phyloP scores from a whole-genome alignment of 495 filamentous ascomycete genomes.

The Penicillium cataractarum region DNA sequence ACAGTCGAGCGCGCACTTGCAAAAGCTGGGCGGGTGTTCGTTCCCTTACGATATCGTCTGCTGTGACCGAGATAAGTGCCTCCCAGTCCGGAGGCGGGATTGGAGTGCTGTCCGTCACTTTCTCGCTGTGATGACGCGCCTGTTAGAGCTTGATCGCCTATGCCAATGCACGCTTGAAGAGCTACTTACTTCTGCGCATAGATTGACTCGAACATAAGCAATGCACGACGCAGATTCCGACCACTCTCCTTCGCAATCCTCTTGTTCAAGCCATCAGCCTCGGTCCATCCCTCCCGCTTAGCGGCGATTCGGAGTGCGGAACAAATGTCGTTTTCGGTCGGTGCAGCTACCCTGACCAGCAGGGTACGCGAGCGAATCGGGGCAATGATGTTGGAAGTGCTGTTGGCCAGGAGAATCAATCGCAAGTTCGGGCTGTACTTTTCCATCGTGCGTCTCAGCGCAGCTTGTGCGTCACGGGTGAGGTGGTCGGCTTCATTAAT shows the following conservation, averaged over 20 bases:
- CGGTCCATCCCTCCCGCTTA: slow-evolving; percentile 74
- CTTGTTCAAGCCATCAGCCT: slow-evolving; percentile 69
- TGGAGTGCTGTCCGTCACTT: slow-evolving; percentile 80
- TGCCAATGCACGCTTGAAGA: neutral
- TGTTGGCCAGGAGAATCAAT: slow-evolving; percentile 89
- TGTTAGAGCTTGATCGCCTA: slow-evolving; percentile 18
- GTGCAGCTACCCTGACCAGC: slow-evolving; percentile 89
- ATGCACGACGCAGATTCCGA: slow-evolving; percentile 82
- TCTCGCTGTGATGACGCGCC: slow-evolving; percentile 63
- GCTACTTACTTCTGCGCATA: slow-evolving; percentile 87
- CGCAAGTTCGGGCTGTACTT: slow-evolving; percentile 96
- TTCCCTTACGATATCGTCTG: slow-evolving; percentile 88
- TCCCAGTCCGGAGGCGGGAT: slow-evolving; percentile 98
- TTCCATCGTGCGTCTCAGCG: slow-evolving; percentile 95
- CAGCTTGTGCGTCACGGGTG: slow-evolving; percentile 92
- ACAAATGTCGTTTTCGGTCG: slow-evolving; percentile 82
- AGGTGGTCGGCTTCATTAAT: slow-evolving; percentile 99
- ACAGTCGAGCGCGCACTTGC: slow-evolving; percentile 86
- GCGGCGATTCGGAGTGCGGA: slow-evolving; percentile 74
- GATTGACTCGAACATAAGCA: slow-evolving; percentile 95
- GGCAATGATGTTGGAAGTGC: slow-evolving; percentile 95
- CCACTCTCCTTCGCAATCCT: slow-evolving; percentile 91
- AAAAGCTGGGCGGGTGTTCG: slow-evolving; percentile 85
- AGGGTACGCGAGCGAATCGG: slow-evolving; percentile 89
- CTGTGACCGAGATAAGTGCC: slow-evolving; percentile 80